Conservation (phyloP, 2,329 filamentous ascomycete species). For the Cercospora zeae-maydis region DNA sequence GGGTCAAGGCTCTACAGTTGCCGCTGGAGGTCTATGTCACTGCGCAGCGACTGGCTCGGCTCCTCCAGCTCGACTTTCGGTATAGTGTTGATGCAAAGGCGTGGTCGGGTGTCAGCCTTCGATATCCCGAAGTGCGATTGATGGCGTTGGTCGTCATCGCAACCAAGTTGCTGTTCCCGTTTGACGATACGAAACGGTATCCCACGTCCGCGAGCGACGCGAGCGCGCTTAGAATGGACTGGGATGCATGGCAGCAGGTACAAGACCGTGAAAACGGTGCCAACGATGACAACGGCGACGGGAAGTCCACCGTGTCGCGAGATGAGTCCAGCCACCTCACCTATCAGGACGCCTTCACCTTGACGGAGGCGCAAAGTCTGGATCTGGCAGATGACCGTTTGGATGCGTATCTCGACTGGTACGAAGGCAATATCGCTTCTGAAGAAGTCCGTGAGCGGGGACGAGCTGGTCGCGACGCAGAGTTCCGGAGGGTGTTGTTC, state of each 20-base stretch:
- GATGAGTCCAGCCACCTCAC: slow-evolving; percentile 21
- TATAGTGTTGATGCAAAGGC: slow-evolving; percentile 42
- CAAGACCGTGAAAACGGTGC: slow-evolving; percentile 12
- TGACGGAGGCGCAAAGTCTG: slow-evolving; percentile 61
- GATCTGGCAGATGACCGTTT: slow-evolving; percentile 59
- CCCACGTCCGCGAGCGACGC: slow-evolving; percentile 54
- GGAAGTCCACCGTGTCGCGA: neutral
- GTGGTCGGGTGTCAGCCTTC: slow-evolving; percentile 46
- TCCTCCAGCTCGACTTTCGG: slow-evolving; percentile 54
- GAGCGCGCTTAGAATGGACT: slow-evolving; percentile 62
- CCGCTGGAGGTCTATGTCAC: slow-evolving; percentile 66
- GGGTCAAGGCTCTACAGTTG: slow-evolving; percentile 67
- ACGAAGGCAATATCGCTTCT: slow-evolving; percentile 62
- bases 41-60: slow-evolving; percentile 54
- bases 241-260: slow-evolving; percentile 64
- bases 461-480: slow-evolving; percentile 34
- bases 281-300: slow-evolving; percentile 1
- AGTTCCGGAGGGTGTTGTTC: slow-evolving; percentile 42
- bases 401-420: slow-evolving; percentile 78
- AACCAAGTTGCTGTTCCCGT: slow-evolving; percentile 74
- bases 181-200: slow-evolving; percentile 57
- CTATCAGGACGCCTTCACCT: slow-evolving; percentile 48
- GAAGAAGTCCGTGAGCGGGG: slow-evolving; percentile 40
- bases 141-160: slow-evolving; percentile 68
- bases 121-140: slow-evolving; percentile 72